Evolutionary conservation across 2,329 filamentous ascomycete species (phyloP), one percentile per base, ranked within the genome.

Genomic region (Exophiala lecanii-corni): DNA sequence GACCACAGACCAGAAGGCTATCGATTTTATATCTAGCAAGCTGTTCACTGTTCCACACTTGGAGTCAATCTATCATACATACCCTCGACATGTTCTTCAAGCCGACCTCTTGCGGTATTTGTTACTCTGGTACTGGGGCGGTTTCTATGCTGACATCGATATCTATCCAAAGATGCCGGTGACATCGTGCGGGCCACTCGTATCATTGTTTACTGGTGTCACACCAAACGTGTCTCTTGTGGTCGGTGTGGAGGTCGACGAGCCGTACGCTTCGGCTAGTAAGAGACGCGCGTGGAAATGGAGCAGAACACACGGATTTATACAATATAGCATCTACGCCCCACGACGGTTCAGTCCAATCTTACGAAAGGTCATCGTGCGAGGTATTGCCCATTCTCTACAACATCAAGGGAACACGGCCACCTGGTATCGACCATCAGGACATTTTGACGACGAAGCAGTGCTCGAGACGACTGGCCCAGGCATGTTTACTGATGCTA

Each of bases 291-390:
- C 57, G 23, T 65, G 62, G 62, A 59, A 57, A 40, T 64, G 62
- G 62, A 58, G 49, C 23, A 44, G 62, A 30, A 56, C 54, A 20
- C 64, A 64, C 36, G 59, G 59, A 0, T 56, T 65, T 23, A 55
- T 61, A 7, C 62, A 65, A 31, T 65, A 62, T 31, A 59, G 53
- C 5, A 57, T 65, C 26, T 64, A 58, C n/a, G n/a, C n/a, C n/a
- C n/a, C n/a, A n/a, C n/a, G n/a, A n/a, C n/a, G n/a, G n/a, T n/a
- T n/a, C n/a, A n/a, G n/a, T n/a, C n/a, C n/a, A n/a, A n/a, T n/a
- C n/a, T n/a, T n/a, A n/a, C n/a, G n/a, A n/a, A n/a, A n/a, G n/a
- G n/a, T n/a, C n/a, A n/a, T n/a, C n/a, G n/a, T n/a, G n/a, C n/a
- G n/a, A n/a, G n/a, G n/a, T n/a, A n/a, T n/a, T n/a, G n/a, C n/a